phyloP scores from a whole-genome alignment of 768 basidiomycete genomes.

The Psilocybe azurescens region DNA sequence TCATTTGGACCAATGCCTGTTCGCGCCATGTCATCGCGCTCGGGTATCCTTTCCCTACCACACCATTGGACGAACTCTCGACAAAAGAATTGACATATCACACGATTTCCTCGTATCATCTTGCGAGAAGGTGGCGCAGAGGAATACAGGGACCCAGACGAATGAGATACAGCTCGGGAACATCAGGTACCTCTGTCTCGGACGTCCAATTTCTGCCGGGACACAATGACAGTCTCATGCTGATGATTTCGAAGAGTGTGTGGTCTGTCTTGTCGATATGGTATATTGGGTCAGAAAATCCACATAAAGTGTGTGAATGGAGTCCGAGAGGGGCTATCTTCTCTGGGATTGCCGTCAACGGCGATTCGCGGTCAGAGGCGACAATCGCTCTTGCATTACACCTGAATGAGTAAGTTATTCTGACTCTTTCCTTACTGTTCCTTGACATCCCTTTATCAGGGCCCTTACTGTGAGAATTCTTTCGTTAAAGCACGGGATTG shows the following conservation, averaged over 20 bases:
- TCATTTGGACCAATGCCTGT: conserved; percentile 63
- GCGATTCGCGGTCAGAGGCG: conserved; percentile 46
- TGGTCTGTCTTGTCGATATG: conserved; percentile 66
- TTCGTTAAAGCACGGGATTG: conserved; percentile 21
- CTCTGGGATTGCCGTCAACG: conserved; percentile 56
- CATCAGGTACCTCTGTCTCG: conserved; percentile 49
- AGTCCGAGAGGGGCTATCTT: conserved; percentile 57
- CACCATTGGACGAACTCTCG: conserved; percentile 39
- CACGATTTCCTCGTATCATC: conserved; percentile 47
- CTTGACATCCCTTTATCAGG: conserved; percentile 23
- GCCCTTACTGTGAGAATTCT: conserved; percentile 38
- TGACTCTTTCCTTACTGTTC: too few relatives aligned
- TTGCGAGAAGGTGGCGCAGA: conserved; percentile 56
- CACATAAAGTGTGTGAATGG: conserved; percentile 53
- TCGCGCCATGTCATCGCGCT: conserved; percentile 43
- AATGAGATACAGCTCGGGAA: conserved; percentile 32
- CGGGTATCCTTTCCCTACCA: conserved; percentile 56
- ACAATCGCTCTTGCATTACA: conserved; percentile 55
- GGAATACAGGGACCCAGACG: conserved; percentile 15
- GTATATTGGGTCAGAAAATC: conserved; percentile 40
- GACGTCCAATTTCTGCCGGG: conserved; percentile 60
- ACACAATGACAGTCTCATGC: conserved; percentile 42
- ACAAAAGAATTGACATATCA: conserved; percentile 49
- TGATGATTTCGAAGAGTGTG: conserved; percentile 62
- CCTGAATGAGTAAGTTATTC: conserved; percentile 47